Evolutionary conservation across 805 yeast genomes (phyloP).

Genomic region (Suhomyces vadensis): DNA sequence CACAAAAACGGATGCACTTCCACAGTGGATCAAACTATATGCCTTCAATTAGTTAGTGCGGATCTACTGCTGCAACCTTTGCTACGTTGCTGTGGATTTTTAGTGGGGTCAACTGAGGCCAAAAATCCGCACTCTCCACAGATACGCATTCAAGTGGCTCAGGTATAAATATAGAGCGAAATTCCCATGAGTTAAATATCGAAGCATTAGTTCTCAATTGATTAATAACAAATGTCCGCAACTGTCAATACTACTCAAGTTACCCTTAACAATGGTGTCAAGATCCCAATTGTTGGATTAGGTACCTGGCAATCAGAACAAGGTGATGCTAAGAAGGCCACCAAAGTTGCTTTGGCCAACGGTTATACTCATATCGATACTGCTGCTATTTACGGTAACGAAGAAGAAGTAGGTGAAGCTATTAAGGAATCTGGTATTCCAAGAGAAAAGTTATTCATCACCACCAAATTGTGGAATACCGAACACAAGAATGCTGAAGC

Average conservation of each 20-base stretch:
- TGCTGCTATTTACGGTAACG: conserved; percentile 69
- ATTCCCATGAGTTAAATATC: no score
- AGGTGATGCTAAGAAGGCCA: conserved; percentile 58
- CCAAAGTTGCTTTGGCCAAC: conserved; percentile 56
- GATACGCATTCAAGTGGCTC: no score
- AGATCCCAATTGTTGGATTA: conserved; percentile 67
- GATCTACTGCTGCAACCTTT: no score
- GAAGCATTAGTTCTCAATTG: no score
- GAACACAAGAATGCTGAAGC: conserved; percentile 51
- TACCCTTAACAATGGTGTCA: conserved; percentile 60
- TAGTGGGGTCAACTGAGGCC: no score
- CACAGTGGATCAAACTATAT: no score
- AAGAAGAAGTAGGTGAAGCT: conserved; percentile 59
- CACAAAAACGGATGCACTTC: no score
- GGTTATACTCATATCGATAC: conserved; percentile 82
- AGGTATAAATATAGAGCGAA: no score
- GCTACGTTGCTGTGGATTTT: no score
- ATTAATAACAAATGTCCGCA: not conserved
- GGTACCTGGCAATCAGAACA: conserved; percentile 69
- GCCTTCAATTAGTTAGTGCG: no score
- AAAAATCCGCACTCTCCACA: no score
- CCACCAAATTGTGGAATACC: conserved; percentile 68
- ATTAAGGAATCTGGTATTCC: conserved; percentile 59
- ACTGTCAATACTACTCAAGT: conserved; percentile 16
- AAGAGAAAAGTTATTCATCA: conserved; percentile 64